Percentiles rank a stretch among this genome's conserved stretches.
These are phyloP conservation scores for Trichoderma simmonsii DNA, from an alignment of 2,329 filamentous ascomycete species.

Conservation along the genomic window DNA sequence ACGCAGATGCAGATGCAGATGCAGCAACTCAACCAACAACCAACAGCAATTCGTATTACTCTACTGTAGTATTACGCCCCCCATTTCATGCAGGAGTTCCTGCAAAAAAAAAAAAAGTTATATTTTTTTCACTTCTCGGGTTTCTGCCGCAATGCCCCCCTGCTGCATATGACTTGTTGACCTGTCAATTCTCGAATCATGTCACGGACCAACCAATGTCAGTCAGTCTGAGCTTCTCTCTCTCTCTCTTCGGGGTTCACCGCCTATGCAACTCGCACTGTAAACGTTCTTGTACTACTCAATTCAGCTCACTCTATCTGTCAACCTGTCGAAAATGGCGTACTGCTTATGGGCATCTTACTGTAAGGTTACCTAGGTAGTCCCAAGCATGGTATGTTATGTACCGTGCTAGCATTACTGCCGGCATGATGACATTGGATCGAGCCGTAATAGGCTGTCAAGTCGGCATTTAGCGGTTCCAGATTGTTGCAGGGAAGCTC, in stretches of 20 bases:
- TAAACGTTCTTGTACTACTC: no score
- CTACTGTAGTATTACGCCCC: not conserved
- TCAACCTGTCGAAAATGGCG: not conserved
- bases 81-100: not conserved
- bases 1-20: not conserved
- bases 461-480: not conserved
- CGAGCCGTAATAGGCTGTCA: not conserved
- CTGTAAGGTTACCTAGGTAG: not conserved
- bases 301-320: not conserved
- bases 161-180: not conserved
- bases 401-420: not conserved
- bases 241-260: not conserved
- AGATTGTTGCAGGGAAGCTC: slow-evolving; percentile 3
- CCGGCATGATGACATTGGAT: not conserved
- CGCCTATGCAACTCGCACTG: not conserved
- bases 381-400: not conserved
- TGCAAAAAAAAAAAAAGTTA: not conserved
- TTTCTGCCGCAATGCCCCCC: not conserved
- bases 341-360: not conserved
- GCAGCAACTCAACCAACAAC: not conserved
- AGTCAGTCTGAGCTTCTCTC: not conserved
- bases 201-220: slow-evolving; percentile 2
- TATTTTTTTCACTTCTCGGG: not conserved
- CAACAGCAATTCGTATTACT: not conserved
- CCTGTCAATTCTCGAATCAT: not conserved